Evolutionary conservation across 1,284 basidiomycete species (phyloP).

Genomic region (Naganishia sp.): DNA sequence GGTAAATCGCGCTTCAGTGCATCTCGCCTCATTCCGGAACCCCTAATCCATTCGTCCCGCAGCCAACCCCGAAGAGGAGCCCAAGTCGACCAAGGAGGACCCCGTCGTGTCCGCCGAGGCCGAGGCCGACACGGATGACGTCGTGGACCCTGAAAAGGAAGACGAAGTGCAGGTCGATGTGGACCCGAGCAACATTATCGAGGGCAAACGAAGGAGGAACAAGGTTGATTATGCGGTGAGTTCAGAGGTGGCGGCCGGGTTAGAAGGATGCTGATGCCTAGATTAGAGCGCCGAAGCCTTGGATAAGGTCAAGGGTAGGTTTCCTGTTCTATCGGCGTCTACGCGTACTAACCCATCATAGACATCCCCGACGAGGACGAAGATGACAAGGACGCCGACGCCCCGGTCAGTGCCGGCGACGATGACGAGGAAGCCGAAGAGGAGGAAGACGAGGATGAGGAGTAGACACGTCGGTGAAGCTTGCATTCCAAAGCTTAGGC

Average conservation of each 20-base stretch:
- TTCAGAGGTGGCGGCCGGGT: background rate
- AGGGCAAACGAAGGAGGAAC: slow-evolving; percentile 22
- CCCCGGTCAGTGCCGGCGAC: slow-evolving; percentile 17
- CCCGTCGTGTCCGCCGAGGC: slow-evolving; percentile 16
- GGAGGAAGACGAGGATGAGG: slow-evolving; percentile 22
- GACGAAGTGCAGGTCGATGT: slow-evolving; percentile 27
- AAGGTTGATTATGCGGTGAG: slow-evolving; percentile 25
- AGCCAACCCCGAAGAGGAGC: slow-evolving; percentile 26
- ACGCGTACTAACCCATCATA: background rate
- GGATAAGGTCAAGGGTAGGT: slow-evolving; percentile 21
- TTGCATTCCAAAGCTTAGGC: no score
- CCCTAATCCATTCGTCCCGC: background rate
- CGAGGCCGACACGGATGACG: background rate
- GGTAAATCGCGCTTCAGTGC: background rate
- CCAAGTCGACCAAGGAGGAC: slow-evolving; percentile 22
- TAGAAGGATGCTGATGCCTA: background rate
- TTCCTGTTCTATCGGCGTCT: background rate
- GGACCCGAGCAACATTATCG: slow-evolving; percentile 26
- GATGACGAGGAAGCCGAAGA: slow-evolving; percentile 18
- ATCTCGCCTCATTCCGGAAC: background rate
- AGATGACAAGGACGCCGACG: slow-evolving; percentile 26
- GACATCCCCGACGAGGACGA: slow-evolving; percentile 27
- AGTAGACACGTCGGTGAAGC: background rate
- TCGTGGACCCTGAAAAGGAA: slow-evolving; percentile 21
- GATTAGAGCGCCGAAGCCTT: slow-evolving; percentile 17